Base-by-base conservation (phyloP, 2,329 filamentous ascomycete genomes). In the Monosporascus cannonballus region DNA sequence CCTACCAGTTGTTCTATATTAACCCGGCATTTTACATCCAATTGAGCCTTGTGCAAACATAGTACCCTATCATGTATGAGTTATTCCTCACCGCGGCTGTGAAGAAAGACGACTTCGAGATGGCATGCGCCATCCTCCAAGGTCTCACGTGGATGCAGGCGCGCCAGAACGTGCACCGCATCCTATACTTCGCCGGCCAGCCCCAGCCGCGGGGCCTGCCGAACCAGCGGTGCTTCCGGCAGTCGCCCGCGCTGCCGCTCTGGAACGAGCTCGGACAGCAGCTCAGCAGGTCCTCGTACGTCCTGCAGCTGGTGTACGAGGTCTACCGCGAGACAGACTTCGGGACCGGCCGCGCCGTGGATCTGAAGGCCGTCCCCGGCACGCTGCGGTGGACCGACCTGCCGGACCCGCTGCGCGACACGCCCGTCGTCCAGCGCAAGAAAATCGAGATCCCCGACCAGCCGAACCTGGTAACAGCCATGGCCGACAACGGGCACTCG, bases 381-480 rank as follows among this genome's bases (percentile, higher is more conserved):
- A 74, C 76, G 3, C 64, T 86, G 53, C 71, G 77, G 45, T 86
- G 81, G 80, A 76, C 72, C 6, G 83, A 85, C 57, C 73, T 85
- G 45, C 83, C 83, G 1, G 83, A 85, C 55, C 81, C 81, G 17
- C 70, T 75, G 1, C 71, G 71, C 24, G 71, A 71, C 14, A 69
- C 72, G n/a, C 72, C 76, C 11, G 64, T 81, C 36, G 77, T 73
- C 9, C 76, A 81, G 61, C 72, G 80, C 39, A 81, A 79, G 61
- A 78, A 77, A 65, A 71, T 82, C 6, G 80, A 83, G 58, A 75
- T 84, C n/a, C 74, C 76, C 59, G 73, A 76, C 1, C 76, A 79
- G 58, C 73, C 67, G 49, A 75, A 73, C 47, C 61, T 85, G 7
- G 71, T 72, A 3, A 70, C 69, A 2, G 62, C 80, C 6, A 61